Evolutionary conservation across 2,329 filamentous ascomycete species (phyloP), one percentile per base, ranked within the genome.

Genomic region (Pseudogymnoascus sp.): DNA sequence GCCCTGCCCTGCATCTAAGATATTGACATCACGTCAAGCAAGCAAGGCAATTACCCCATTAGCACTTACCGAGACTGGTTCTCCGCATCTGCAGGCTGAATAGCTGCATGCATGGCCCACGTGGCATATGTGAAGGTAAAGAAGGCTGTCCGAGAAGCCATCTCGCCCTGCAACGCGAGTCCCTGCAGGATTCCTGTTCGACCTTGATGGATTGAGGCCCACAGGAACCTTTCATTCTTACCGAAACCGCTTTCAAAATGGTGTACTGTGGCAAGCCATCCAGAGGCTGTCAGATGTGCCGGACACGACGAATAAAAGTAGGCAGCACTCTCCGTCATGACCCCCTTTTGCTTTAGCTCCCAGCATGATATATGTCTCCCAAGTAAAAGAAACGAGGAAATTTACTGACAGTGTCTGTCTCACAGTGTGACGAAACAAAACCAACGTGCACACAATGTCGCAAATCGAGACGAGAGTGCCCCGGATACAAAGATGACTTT

Each of bases 281-380:
- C 0, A 75, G 78, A 73, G 86, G 85, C 67, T 90, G 86, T 67
- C 85, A 88, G 74, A 89, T 86, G 81, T 90, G 86, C 71, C 81
- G 86, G 70, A 86, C 80, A 34, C 79, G 86, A 64, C 79, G 86
- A 66, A 89, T 90, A 69, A 89, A 89, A 80, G 86, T 87, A 77
- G 63, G 77, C 67, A 21, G 18, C 8, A 39, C n/a, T 52, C 26
- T 30, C 45, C 19, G 9, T 18, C n/a, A 18, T 5, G 5, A 6
- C n/a, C 26, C n/a, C n/a, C 15, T 18, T 30, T 52, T 52, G 26
- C 26, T 52, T 52, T 30, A 19, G 1, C 9, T 7, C 5, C 6
- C 26, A 30, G 9, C 26, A 52, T 52, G 15, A 52, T 52, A 30
- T 52, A 19, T 30, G 9, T 30, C 26, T 19, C 45, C 26, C 5